These are phyloP conservation scores for Microbotryum lychnidis-dioicae DNA, from an alignment of 1,284 basidiomycete genomes.

Conservation along the genomic window DNA sequence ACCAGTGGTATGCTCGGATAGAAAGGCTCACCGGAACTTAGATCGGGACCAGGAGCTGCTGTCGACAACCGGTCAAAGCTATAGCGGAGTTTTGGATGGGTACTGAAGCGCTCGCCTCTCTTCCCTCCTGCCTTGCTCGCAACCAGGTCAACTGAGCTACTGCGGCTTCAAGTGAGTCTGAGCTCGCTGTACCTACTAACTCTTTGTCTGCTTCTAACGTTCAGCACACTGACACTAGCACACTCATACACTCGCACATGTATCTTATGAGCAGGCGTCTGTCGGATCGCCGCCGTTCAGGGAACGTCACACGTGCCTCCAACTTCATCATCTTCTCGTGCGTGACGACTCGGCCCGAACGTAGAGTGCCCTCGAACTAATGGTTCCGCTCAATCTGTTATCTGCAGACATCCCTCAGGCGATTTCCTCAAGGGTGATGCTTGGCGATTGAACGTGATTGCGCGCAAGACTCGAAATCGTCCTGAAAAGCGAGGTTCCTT, in stretches of 20 bases:
- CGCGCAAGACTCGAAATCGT: slow-evolving; percentile 9
- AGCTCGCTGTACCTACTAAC: not conserved
- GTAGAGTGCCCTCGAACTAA: too few species aligned
- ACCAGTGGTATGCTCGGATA: too few species aligned
- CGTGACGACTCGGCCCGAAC: not conserved
- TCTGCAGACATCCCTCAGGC: slow-evolving; percentile 20
- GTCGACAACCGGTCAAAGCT: too few species aligned
- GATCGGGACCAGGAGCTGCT: too few species aligned
- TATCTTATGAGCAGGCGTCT: slow-evolving; percentile 9
- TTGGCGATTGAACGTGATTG: slow-evolving; percentile 12
- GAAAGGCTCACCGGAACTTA: too few species aligned
- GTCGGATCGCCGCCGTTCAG: slow-evolving; percentile 22
- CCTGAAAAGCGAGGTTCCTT: slow-evolving; percentile 1
- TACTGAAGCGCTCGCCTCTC: not conserved
- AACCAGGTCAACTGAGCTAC: slow-evolving; percentile 16
- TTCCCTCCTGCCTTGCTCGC: not conserved
- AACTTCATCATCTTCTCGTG: slow-evolving; percentile 25
- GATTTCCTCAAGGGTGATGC: slow-evolving; percentile 19
- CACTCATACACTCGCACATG: too few species aligned
- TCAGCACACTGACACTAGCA: too few species aligned
- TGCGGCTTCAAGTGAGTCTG: slow-evolving; percentile 19
- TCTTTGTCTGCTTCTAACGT: not conserved
- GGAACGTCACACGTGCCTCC: slow-evolving; percentile 9
- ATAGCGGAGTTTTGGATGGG: too few species aligned
- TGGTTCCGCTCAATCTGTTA: too few species aligned